phyloP scores from a whole-genome alignment of 306 rosid genomes.

The Castanopsis chinensis region DNA sequence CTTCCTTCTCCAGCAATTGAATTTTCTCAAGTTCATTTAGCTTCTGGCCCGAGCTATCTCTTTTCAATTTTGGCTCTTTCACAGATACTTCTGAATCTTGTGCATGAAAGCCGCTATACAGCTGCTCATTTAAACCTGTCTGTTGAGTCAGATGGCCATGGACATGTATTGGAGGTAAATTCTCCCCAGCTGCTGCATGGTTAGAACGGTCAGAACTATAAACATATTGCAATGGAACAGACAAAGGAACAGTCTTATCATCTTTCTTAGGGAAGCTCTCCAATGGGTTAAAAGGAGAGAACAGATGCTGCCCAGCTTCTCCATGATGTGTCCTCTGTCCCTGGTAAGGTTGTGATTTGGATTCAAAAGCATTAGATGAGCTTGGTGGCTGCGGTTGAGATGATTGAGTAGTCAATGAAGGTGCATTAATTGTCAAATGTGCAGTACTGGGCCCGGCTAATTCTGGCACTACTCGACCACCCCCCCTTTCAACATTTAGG shows the following conservation, averaged over 20 bases:
- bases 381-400: conserved; percentile 45
- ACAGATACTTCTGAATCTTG: conserved; percentile 26
- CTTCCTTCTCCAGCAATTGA: conserved; percentile 29
- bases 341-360: conserved; percentile 37
- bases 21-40: conserved; percentile 24
- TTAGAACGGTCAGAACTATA: conserved; percentile 17
- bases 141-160: conserved; percentile 27
- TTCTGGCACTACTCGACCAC: conserved; percentile 34
- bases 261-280: conserved; percentile 30
- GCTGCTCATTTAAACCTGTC: conserved; percentile 26
- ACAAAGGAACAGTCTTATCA: conserved; percentile 28
- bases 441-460: conserved; percentile 37
- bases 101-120: conserved; percentile 20
- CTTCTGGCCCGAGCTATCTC: conserved; percentile 17
- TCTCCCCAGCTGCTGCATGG: conserved; percentile 30
- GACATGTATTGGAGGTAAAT: conserved; percentile 10
- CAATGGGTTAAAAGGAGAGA: conserved; percentile 20
- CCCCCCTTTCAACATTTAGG: conserved; percentile 51
- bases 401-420: conserved; percentile 41
- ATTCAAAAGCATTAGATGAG: conserved; percentile 49
- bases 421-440: conserved; percentile 38
- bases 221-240: conserved; percentile 31
- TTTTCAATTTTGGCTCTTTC: conserved; percentile 27
- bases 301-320: conserved; percentile 47
- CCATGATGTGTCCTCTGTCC: conserved; percentile 40